Percentiles rank a stretch among this genome's conserved stretches.
phyloP scores from a whole-genome alignment of 208 protist genomes.

The Trichomonas gallinae region DNA sequence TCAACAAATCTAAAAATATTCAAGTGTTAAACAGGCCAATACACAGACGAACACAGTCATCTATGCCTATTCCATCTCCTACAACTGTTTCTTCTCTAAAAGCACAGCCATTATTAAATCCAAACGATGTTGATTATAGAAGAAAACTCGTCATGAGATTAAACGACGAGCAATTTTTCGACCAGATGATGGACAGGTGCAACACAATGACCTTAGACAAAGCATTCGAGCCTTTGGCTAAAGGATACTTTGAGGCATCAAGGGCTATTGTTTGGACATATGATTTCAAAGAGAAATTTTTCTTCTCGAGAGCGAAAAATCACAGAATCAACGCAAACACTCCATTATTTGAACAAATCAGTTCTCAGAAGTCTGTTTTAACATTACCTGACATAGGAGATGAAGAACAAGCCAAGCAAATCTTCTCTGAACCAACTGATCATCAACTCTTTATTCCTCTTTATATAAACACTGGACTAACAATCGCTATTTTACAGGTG shows the following conservation, averaged over 20 bases:
- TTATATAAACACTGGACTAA: not conserved
- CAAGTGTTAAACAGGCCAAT: not conserved
- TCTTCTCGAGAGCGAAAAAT: not conserved
- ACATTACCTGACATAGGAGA: not conserved
- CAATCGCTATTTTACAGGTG: not conserved
- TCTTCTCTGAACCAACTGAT: not conserved
- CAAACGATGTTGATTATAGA: not conserved
- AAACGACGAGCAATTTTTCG: not conserved
- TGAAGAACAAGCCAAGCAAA: not conserved
- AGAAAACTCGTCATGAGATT: not conserved
- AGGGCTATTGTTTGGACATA: not conserved
- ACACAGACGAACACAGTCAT: not conserved
- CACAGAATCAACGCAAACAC: not conserved
- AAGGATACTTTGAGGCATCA: not conserved
- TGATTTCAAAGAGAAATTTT: not conserved
- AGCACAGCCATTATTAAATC: not conserved
- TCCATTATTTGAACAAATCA: not conserved
- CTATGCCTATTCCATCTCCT: not conserved
- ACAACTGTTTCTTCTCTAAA: not conserved
- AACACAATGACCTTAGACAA: not conserved
- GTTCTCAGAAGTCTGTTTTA: not conserved
- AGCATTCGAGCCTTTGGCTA: not conserved
- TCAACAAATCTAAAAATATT: not conserved
- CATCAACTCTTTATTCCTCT: not conserved
- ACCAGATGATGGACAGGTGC: not conserved